Evolutionary conservation across 2,329 filamentous ascomycete genomes (phyloP), one percentile per base, ranked within the genome.

Genomic region (Fusarium beomiforme): DNA sequence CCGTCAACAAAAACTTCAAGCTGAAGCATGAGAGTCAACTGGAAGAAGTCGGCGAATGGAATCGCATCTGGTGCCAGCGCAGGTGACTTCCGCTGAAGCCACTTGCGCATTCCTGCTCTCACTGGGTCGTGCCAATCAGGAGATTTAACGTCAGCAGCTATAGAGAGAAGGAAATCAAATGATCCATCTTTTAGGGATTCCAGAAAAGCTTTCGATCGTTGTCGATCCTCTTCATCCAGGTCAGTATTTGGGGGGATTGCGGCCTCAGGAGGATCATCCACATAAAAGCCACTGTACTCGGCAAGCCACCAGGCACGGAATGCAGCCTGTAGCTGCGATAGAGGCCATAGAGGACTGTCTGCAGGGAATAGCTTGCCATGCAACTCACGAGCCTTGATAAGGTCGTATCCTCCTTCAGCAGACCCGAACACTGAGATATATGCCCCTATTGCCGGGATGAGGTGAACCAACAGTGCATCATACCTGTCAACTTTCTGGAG

Each of bases 241-340:
- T 94, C 89, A 59, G 92, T 87, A 50, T 87, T 88, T 44, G 86
- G 85, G 2, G 80, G 80, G 31, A 90, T 84, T 29, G 85, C 85
- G 51, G 88, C 86, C 69, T 88, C 85, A 36, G 89, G 86, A 23
- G 89, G 87, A 75, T 91, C 88, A 74, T 97, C 94, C 63, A 93
- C 86, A 78, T 95, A 97, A 85, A 94, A 93, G 5, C 94, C 93
- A 72, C 93, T 96, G 81, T 98, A 98, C 77, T 98, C 94, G 34
- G 93, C 91, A 49, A 98, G 87, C 96, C 96, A 99, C 87, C 93
- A 94, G 8, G 92, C 89, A 59, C 89, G 88, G 16, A 95, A 87
- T 6, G 93, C 92, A 47, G 95, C 93, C 75, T 95, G 92, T 16
- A 98, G 87, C 73, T 91, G 92, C 19, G 91, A 85, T 41, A 97